Evolutionary conservation across 371 early-diverging fungal genomes (phyloP), one percentile per base, ranked within the genome.

Genomic region (Thermomucor indicae-seudaticae): DNA sequence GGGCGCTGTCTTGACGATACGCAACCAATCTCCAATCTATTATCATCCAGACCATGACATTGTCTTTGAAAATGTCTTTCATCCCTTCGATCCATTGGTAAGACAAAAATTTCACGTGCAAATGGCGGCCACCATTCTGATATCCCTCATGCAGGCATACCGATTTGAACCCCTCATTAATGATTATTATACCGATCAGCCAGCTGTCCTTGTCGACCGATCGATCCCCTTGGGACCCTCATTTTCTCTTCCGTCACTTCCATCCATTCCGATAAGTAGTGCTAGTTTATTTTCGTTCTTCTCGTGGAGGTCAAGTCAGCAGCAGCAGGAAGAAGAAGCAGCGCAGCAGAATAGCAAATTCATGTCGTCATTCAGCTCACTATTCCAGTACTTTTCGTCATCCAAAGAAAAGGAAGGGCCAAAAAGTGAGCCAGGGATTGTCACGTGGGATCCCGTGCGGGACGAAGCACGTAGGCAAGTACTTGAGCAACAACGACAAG

Each of bases 61-160:
- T 47, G 29, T 62, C 17, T 80, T 77, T 64, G 80, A 78, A 53
- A 87, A 85, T 57, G 48, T 85, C 3, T 87, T 84, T 55, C 79
- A 83, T 50, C 75, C 84, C 0, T 84, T 80, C 62, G 88, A 84
- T 47, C 84, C 84, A 17, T 39, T 83, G 51, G 73, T 68, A 62
- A 52, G 51, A 32, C 14, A 14, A 32, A 32, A 14, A 32, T 10
- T 32, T 32, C 14, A 10, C 10, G 14, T 32, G 32, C 7, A 7
- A 32, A 14, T 10, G 14, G 14, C 10, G 32, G 14, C 32, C 32
- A 32, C 14, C 32, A 32, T 7, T 2, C 8, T 47, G 34, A 12
- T 37, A 4, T 34, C 31, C 31, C 19, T 17, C 11, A 4, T 31
- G 1, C 43, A 72, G 73, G 76, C 68, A 4, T 76, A 76, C 47